Conservation (phyloP, 441 rosid species). For the Geranium incanum region DNA sequence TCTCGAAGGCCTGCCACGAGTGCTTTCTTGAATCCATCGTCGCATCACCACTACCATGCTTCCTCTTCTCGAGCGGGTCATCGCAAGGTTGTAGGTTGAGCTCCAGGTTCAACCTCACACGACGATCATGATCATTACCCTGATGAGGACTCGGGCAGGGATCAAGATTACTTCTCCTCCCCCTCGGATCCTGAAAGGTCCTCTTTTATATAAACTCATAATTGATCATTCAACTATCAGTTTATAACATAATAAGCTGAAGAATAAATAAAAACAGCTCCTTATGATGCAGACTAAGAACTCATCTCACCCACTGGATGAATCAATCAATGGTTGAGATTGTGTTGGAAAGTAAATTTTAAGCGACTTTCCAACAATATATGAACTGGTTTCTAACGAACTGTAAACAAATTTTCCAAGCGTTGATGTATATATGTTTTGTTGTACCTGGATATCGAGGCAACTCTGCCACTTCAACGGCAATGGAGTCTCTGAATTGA, state of each 20-base stretch:
- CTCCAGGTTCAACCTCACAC: constrained; percentile 71
- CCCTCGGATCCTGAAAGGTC: constrained; percentile 49
- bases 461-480: constrained; percentile 59
- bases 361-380: too few species aligned
- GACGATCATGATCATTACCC: constrained; percentile 7
- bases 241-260: too few species aligned
- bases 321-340: too few species aligned
- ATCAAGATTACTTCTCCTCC: constrained; percentile 20
- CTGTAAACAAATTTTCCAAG: too few species aligned
- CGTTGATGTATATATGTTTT: background rate
- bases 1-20: constrained; percentile 46
- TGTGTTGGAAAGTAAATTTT: too few species aligned
- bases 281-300: too few species aligned
- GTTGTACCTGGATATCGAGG: constrained; percentile 59
- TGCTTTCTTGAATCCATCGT: background rate
- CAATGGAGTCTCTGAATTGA: constrained; percentile 53
- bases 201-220: constrained; percentile 29
- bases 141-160: constrained; percentile 15
- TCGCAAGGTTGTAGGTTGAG: constrained; percentile 54
- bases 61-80: background rate
- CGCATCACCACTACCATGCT: too few species aligned
- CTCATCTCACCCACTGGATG: too few species aligned
- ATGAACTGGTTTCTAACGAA: too few species aligned
- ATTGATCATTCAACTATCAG: too few species aligned
- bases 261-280: too few species aligned